These are phyloP conservation scores for Fraxinus latifolia DNA, from an alignment of 305 asterid genomes.

Conservation along the genomic window DNA sequence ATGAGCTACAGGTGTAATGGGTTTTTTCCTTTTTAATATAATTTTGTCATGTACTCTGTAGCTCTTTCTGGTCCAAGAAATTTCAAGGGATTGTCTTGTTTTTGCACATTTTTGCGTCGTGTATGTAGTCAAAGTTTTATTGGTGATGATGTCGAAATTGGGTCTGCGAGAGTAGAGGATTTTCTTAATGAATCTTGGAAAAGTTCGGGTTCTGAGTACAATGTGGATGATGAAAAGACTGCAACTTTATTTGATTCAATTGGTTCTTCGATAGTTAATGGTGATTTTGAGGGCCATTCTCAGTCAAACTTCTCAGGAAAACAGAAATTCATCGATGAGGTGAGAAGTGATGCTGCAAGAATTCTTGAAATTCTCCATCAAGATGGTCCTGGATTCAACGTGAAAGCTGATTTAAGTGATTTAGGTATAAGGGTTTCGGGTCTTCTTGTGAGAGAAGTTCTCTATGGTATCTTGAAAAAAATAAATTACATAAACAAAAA, in stretches of 20 bases:
- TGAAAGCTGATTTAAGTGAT: constrained; percentile 45
- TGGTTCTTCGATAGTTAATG: constrained; percentile 23
- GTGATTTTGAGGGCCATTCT: constrained; percentile 21
- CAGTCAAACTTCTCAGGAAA: constrained; percentile 35
- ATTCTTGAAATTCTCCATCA: constrained; percentile 68
- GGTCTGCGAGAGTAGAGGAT: constrained; percentile 62
- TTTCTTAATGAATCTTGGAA: constrained; percentile 62
- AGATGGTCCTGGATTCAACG: constrained; percentile 75
- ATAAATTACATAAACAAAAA: constrained; percentile 49
- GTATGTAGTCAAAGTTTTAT: constrained; percentile 39
- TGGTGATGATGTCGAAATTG: constrained; percentile 52
- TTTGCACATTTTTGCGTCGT: constrained; percentile 42
- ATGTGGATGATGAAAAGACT: constrained; percentile 38
- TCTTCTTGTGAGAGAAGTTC: constrained; percentile 85
- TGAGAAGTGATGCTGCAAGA: constrained; percentile 46
- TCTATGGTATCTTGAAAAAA: constrained; percentile 58
- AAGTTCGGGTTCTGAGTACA: constrained; percentile 35
- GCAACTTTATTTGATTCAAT: constrained; percentile 24
- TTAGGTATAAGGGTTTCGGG: constrained; percentile 62
- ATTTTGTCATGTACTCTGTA: constrained; percentile 53
- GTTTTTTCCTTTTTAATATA: constrained; percentile 24
- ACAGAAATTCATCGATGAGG: constrained; percentile 41
- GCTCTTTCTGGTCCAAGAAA: constrained; percentile 44
- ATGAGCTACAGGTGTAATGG: constrained; percentile 36
- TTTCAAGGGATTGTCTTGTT: constrained; percentile 33